Base-by-base conservation (phyloP, 2,329 filamentous ascomycete genomes). In the Westerdykella ornata region DNA sequence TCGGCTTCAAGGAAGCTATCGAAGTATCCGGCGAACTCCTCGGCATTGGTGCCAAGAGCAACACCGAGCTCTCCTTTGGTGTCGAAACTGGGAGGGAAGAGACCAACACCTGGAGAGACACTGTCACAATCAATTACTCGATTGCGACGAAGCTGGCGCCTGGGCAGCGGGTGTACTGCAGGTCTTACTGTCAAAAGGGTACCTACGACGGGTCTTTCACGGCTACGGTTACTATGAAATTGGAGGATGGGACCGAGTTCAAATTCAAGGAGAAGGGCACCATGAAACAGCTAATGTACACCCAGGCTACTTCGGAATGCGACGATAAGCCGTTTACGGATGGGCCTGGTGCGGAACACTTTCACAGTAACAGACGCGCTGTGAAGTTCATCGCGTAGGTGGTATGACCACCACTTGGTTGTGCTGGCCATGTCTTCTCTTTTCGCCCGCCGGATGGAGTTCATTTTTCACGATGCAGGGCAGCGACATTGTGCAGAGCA, bases 261-360 rank as follows among this genome's bases (percentile, higher is more conserved):
- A 35, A 36, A 5, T 53, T 51, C 26, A 26, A 31, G 12, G 18
- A 43, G 13, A 37, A 35, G 3, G 51, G 51, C 16, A 38, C 30
- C 15, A 51, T 53, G 44, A 40, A 53, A 19, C 48, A 52, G 39
- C 26, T 51, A 9, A 35, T 40, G 9, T 53, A 48, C 46, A 45
- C 39, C 39, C 35, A 52, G 34, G 46, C 46, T 7, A 39, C 36
- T 7, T 45, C 43, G 15, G 31, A 35, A 15, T 53, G 51, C 46
- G 43, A 51, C 37, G 45, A 48, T 18, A 35, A 41, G 11, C 32
- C 36, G 3, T 44, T 46, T 30, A 13, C 36, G 34, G 29, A 22
- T n/a, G n/a, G n/a, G n/a, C n/a, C n/a, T n/a, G n/a, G n/a, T n/a
- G n/a, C n/a, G n/a, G n/a, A n/a, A n/a, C n/a, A n/a, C n/a, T n/a